phyloP scores from a whole-genome alignment of 805 yeast species.

The Kuraishia ogatae region DNA sequence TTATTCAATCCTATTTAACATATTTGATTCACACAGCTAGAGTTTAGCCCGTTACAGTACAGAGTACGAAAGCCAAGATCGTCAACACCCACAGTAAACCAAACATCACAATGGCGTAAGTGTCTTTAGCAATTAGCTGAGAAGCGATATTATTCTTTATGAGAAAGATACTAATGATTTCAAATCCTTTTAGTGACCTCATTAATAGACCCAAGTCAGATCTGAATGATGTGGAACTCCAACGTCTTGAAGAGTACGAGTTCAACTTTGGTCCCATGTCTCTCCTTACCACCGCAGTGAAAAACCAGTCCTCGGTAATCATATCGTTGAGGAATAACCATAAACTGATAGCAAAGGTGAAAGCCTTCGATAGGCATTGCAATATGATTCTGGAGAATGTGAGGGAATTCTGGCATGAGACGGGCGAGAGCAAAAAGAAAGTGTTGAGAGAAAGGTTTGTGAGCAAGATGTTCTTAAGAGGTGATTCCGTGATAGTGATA shows the following conservation, averaged over 20 bases:
- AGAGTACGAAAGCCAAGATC: not conserved
- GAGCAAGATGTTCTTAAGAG: constrained; percentile 85
- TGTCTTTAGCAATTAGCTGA: too few relatives aligned
- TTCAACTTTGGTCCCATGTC: constrained; percentile 87
- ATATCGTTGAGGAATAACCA: constrained; percentile 91
- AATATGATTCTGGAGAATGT: constrained; percentile 90
- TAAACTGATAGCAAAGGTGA: constrained; percentile 80
- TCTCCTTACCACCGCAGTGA: constrained; percentile 74
- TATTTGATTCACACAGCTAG: too few relatives aligned
- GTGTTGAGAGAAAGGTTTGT: constrained; percentile 62
- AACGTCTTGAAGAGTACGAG: constrained; percentile 81
- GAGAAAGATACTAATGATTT: too few relatives aligned
- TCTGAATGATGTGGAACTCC: constrained; percentile 69
- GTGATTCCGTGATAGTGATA: constrained; percentile 89
- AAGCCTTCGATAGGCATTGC: constrained; percentile 94
- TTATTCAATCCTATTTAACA: too few relatives aligned
- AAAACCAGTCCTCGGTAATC: constrained; percentile 66
- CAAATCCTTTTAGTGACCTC: constrained; percentile 37
- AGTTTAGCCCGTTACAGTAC: too few relatives aligned
- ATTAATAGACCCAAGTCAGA: constrained; percentile 72
- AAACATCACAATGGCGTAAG: constrained; percentile 9
- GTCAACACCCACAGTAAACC: not conserved
- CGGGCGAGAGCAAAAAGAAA: constrained; percentile 51
- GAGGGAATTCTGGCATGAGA: constrained; percentile 57
- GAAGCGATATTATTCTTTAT: too few relatives aligned